These are phyloP conservation scores for Stenogyne calaminthoides DNA, from an alignment of 305 asterid species.

Conservation along the genomic window DNA sequence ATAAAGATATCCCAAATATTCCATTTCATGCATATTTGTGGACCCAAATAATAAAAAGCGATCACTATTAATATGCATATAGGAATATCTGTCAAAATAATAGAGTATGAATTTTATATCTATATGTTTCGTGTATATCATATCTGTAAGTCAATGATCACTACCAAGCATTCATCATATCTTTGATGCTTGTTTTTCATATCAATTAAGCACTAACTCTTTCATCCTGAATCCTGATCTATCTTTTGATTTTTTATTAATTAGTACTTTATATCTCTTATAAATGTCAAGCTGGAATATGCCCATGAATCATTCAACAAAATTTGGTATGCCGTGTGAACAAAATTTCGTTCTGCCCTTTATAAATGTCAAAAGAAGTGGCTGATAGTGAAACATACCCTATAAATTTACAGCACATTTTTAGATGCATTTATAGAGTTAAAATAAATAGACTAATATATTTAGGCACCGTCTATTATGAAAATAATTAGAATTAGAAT, in stretches of 20 bases:
- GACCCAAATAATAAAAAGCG: not conserved
- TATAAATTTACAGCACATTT: no score
- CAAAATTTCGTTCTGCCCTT: not conserved
- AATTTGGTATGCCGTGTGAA: not conserved
- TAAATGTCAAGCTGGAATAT: slow-evolving; percentile 2
- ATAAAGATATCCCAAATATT: no score
- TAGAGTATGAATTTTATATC: no score
- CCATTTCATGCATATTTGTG: not conserved
- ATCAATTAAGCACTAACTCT: slow-evolving; percentile 11
- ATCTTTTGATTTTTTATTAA: not conserved
- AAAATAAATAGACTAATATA: no score
- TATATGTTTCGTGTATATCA: not conserved
- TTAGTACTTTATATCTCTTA: not conserved
- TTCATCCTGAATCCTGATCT: not conserved
- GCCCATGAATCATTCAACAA: slow-evolving; percentile 11
- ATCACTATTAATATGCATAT: no score
- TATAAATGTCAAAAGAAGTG: slow-evolving; percentile 32
- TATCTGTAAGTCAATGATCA: not conserved
- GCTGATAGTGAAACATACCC: slow-evolving; percentile 5
- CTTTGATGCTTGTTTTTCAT: slow-evolving; percentile 21
- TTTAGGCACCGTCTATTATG: no score
- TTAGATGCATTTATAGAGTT: no score
- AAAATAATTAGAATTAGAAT: no score
- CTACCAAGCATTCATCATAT: slow-evolving; percentile 12
- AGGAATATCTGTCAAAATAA: no score